Evolutionary conservation across 768 basidiomycete genomes (phyloP), one percentile per base, ranked within the genome.

Genomic region (Psilocybe azurescens): DNA sequence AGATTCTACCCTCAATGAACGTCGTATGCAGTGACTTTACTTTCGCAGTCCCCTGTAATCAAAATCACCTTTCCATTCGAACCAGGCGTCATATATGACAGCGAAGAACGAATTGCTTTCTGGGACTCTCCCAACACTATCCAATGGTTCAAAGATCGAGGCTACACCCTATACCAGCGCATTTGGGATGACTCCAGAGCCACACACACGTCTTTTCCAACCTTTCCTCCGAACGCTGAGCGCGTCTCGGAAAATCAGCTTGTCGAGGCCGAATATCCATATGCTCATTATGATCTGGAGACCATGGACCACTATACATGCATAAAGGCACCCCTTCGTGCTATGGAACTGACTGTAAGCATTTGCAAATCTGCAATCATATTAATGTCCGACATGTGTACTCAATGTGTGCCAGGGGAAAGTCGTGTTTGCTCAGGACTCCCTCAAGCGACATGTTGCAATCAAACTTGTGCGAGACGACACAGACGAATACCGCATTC

Each of bases 361-460:
- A n/a, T 70, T 67, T 53, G 72, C 72, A 8, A 7, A 36, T 36
- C 10, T 36, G 7, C 1, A 36, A 10, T 36, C 10, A 10, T 36
- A 1, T 1, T 36, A 1, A 36, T 36, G 33, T 29, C 39, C 5
- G 3, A 10, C 33, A 29, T 20, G 20, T 20, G 20, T 20, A 2
- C 20, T 20, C 20, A 20, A 20, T 20, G 20, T 20, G 20, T 20
- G 20, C 20, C 41, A 59, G 58, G 32, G 36, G 5, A 59, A 41
- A n/a, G 36, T 59, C 9, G 20, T 20, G 20, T 20, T 20, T 20
- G 20, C 20, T 20, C 20, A 20, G 20, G 20, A 20, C 20, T 20
- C 20, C 20, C 20, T 20, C 20, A 20, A 20, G 20, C 20, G 20
- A 20, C 20, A 20, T 20, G 20, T 20, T 20, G 20, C 20, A 20